A percentile compares a stretch with the other conserved stretches of the same genome.
Evolutionary conservation across 2,329 filamentous ascomycete genomes (phyloP).

Genomic region (Orbilia javanica): DNA sequence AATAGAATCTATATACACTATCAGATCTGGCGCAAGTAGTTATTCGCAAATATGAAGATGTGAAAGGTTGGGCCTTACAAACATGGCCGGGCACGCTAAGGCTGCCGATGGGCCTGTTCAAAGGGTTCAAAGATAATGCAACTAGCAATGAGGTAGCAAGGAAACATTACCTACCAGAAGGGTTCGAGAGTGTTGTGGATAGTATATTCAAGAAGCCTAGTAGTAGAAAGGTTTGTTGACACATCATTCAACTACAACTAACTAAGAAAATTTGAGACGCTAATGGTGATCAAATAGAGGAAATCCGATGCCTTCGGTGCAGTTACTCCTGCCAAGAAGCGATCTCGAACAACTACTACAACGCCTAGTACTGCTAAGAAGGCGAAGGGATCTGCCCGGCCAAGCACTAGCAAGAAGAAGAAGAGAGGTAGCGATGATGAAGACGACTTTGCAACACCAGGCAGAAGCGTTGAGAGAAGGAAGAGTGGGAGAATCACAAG

Average conservation of each 20-base stretch:
- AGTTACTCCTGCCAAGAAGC: constrained; percentile 57
- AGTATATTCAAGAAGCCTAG: constrained; percentile 72
- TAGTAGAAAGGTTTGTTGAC: constrained; percentile 60
- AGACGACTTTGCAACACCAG: constrained; percentile 55
- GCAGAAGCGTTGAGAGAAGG: constrained; percentile 62
- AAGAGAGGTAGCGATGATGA: constrained; percentile 62
- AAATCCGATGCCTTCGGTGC: constrained; percentile 49
- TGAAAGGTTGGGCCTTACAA: constrained; percentile 86
- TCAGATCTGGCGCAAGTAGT: constrained; percentile 87
- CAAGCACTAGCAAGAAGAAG: constrained; percentile 62
- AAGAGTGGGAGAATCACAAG: constrained; percentile 65
- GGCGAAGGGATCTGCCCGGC: constrained; percentile 57
- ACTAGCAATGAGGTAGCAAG: constrained; percentile 86
- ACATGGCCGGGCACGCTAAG: constrained; percentile 84
- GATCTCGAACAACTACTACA: constrained; percentile 50
- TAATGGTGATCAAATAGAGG: constrained; percentile 24
- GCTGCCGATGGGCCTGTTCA: constrained; percentile 83
- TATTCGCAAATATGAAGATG: constrained; percentile 86
- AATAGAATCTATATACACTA: constrained; percentile 81
- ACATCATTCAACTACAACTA: neutral
- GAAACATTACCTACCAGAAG: constrained; percentile 84
- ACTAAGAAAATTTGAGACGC: neutral
- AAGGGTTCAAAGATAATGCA: constrained; percentile 79
- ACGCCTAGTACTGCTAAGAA: constrained; percentile 52
- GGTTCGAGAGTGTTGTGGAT: constrained; percentile 81